Evolutionary conservation across 352 stramenopile species (phyloP).

Genomic region (Phytophthora macrochlamydospora): DNA sequence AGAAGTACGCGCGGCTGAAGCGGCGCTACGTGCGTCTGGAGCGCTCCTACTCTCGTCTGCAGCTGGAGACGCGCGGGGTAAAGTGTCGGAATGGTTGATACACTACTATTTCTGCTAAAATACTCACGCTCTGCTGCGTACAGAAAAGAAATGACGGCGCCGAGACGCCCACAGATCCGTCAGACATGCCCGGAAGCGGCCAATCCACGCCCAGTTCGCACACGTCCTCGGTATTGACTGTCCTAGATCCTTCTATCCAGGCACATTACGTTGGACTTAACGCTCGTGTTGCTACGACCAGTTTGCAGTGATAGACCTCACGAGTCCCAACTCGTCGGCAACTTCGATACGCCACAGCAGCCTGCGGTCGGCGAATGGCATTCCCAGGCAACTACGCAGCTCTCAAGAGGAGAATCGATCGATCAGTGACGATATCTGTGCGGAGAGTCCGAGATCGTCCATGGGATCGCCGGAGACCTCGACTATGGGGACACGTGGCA

Average conservation of each 20-base stretch:
- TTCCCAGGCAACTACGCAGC: conserved; percentile 9
- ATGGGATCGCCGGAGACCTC: conserved; percentile 17
- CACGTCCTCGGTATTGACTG: conserved; percentile 18
- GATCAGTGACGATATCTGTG: conserved; percentile 52
- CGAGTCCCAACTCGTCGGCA: conserved; percentile 34
- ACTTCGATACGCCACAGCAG: conserved; percentile 5
- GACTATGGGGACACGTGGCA: conserved; percentile 4
- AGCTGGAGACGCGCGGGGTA: conserved; percentile 39
- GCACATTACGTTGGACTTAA: conserved; percentile 12
- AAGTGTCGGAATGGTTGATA: background rate
- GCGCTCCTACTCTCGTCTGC: conserved; percentile 49
- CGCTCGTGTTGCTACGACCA: conserved; percentile 3
- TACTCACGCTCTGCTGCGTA: background rate
- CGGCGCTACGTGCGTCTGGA: conserved; percentile 68
- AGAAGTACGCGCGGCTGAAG: conserved; percentile 78
- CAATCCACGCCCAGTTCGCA: conserved; percentile 18
- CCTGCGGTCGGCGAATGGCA: conserved; percentile 9
- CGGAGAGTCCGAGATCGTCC: conserved; percentile 56
- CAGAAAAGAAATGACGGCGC: conserved; percentile 15
- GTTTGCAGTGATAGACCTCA: conserved; percentile 63
- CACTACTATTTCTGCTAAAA: background rate
- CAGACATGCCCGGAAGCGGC: conserved; percentile 7
- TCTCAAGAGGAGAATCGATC: conserved; percentile 1
- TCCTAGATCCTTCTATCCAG: background rate
- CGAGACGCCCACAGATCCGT: conserved; percentile 1